Conservation (phyloP, 768 basidiomycete species). For the Russula vinacea region DNA sequence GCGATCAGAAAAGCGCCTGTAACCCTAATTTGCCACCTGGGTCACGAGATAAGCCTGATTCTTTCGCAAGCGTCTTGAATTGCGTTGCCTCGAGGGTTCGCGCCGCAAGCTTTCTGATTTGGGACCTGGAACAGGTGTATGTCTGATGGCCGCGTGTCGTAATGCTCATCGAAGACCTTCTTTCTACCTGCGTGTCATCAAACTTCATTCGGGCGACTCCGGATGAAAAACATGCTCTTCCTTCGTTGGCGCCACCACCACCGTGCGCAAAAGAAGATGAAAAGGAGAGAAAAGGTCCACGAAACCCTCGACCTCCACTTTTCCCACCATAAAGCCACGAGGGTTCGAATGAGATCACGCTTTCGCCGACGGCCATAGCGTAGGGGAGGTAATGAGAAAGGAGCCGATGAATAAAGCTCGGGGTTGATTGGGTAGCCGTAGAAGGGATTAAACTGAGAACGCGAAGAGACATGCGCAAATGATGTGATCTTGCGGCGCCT, state of each 20-base stretch:
- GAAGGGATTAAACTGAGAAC: constrained; percentile 66
- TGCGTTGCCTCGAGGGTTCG: constrained; percentile 6
- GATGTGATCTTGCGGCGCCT: constrained; percentile 25
- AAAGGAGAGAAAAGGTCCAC: constrained; percentile 35
- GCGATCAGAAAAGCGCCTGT: constrained; percentile 13
- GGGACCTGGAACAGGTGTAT: constrained; percentile 3
- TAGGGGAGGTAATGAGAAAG: constrained; percentile 44
- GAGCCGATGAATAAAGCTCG: constrained; percentile 34
- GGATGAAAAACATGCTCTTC: constrained; percentile 25
- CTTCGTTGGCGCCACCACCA: constrained; percentile 27
- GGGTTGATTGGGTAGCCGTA: constrained; percentile 61
- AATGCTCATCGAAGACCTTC: constrained; percentile 17
- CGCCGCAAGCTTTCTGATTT: constrained; percentile 2
- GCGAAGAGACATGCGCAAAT: constrained; percentile 43
- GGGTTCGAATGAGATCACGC: constrained; percentile 62
- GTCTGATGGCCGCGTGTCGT: constrained; percentile 19
- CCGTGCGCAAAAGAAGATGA: constrained; percentile 34
- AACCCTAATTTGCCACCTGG: constrained; percentile 6
- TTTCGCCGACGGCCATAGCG: constrained; percentile 64
- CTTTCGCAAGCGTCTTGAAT: constrained; percentile 10
- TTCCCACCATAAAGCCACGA: constrained; percentile 61
- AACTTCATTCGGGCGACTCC: constrained; percentile 16
- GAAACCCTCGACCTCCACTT: constrained; percentile 45
- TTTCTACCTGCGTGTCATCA: constrained; percentile 16
- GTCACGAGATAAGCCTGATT: not conserved